These are phyloP conservation scores for Leccinum fibrillosum DNA, from an alignment of 768 basidiomycete genomes.

Conservation along the genomic window DNA sequence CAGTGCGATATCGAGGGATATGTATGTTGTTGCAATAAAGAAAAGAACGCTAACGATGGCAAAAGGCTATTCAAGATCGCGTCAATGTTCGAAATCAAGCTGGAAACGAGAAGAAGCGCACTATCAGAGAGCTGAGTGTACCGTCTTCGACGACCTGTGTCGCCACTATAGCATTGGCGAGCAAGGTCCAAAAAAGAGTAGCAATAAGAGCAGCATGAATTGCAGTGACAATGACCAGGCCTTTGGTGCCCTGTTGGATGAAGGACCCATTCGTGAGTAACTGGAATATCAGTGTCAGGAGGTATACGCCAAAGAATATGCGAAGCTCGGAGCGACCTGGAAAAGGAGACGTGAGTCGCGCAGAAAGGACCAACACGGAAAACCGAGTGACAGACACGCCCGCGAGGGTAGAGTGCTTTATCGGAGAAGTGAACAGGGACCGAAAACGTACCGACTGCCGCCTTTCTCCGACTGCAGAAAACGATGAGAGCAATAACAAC, in stretches of 20 bases:
- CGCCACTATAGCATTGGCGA: constrained; percentile 73
- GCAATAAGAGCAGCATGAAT: constrained; percentile 78
- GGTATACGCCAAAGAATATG: constrained; percentile 60
- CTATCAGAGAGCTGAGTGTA: constrained; percentile 64
- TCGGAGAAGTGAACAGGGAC: background rate
- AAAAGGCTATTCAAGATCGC: constrained; percentile 49
- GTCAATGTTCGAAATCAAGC: background rate
- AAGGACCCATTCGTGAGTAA: constrained; percentile 78
- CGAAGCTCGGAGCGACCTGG: constrained; percentile 70
- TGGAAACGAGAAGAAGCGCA: constrained; percentile 33
- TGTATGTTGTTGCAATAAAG: constrained; percentile 74
- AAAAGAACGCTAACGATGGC: constrained; percentile 52
- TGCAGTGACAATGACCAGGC: constrained; percentile 67
- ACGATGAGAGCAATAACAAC: constrained; percentile 56
- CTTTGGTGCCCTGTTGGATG: constrained; percentile 70
- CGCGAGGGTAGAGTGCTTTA: background rate
- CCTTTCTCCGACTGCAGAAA: constrained; percentile 62
- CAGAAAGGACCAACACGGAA: background rate
- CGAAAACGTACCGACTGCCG: constrained; percentile 74
- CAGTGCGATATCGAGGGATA: constrained; percentile 79
- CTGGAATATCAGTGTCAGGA: constrained; percentile 73
- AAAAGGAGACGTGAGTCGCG: constrained; percentile 6
- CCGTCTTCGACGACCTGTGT: constrained; percentile 96
- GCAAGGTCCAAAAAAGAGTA: constrained; percentile 74
- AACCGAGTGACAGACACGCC: background rate